A percentile compares a stretch with the other conserved stretches of the same genome.
phyloP scores from a whole-genome alignment of 2,329 filamentous ascomycete genomes.

The Cladophialophora yegresii region DNA sequence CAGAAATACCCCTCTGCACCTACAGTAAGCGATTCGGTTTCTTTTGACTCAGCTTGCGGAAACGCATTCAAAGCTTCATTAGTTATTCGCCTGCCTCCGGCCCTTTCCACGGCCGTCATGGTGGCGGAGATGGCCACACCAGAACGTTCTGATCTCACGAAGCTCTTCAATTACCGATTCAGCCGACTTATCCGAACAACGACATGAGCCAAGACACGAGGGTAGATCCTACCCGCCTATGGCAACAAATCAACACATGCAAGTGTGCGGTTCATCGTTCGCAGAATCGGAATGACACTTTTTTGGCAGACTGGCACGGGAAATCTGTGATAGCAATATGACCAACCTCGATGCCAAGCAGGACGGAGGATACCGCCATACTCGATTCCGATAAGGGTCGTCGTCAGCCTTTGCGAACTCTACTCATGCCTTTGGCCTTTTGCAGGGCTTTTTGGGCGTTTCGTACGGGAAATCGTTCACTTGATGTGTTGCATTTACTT shows the following conservation, averaged over 20 bases:
- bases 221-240: background rate
- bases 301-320: background rate
- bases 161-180: background rate
- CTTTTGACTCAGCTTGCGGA: background rate
- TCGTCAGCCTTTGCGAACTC: constrained; percentile 17
- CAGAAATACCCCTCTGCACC: background rate
- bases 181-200: constrained; percentile 21
- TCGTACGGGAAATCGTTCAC: constrained; percentile 3
- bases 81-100: background rate
- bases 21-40: background rate
- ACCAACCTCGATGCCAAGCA: constrained; percentile 16
- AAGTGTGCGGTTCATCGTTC: background rate
- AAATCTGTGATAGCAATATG: background rate
- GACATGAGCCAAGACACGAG: constrained; percentile 16
- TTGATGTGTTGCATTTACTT: background rate
- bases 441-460: constrained; percentile 6
- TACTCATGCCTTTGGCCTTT: background rate
- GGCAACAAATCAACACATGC: constrained; percentile 1
- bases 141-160: background rate
- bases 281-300: constrained; percentile 1
- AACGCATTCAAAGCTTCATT: background rate
- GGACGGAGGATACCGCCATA: constrained; percentile 21
- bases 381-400: constrained; percentile 24
- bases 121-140: constrained; percentile 8
- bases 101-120: background rate